Evolutionary conservation across 202 grass and related monocot species (phyloP), one percentile per base, ranked within the genome.

Genomic region (Bolboschoenoplectus hybrid): DNA sequence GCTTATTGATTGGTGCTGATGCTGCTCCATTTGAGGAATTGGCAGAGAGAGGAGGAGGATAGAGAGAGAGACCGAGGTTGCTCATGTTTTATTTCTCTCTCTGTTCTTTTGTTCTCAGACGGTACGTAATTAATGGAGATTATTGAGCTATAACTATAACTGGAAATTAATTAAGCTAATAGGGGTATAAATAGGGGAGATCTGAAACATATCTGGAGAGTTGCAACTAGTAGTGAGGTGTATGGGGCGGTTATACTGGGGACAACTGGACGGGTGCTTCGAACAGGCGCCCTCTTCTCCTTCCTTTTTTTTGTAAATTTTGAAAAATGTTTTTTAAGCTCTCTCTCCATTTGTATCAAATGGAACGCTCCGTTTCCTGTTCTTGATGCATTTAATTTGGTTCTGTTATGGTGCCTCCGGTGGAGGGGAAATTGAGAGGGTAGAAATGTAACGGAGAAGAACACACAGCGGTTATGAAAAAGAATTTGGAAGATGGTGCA

Each of bases 251-350:
- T 75, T 78, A 26, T 26, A 78, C 51, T 56, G 50, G 73, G 73
- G 74, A 49, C 13, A 57, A 78, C 74, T 78, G 74, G 13, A 57
- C 13, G 26, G 74, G 74, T 78, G 74, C 74, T 78, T 56, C 74
- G 32, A 78, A 78, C 50, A 39, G 50, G 74, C 51, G 50, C 74
- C 67, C 5, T 70, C 44, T 70, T 70, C 39, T 70, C 26, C 26
- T 26, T 26, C 26, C 26, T 0, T 26, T 70, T 70, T 70, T 70
- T 44, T 2, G 1, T 7, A 70, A 70, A 8, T 46, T 71, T 71
- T 19, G 40, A 17, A 68, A 68, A 68, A 41, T 4, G 0, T 58
- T 40, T 26, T 34, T 68, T 16, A 41, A 26, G 0, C 26, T 0
- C 6, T 41, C 6, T 68, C 36, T 68, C 38, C 14, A 14, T 68